Conservation (phyloP, 2,329 filamentous ascomycete species). For the Xylaria sp. region DNA sequence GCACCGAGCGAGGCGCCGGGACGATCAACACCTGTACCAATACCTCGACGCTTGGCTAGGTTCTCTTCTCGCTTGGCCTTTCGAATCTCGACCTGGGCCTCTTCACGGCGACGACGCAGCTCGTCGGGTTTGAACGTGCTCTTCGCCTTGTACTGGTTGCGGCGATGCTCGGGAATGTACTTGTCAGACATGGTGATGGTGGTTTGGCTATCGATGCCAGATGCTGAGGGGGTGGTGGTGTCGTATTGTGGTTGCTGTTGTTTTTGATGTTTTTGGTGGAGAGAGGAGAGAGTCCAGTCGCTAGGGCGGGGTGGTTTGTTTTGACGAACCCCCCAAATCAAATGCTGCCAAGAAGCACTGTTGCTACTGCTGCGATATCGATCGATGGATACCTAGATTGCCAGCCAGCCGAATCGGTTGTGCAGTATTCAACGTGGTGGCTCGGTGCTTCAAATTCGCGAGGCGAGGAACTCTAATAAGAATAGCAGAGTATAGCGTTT, state of each 20-base stretch:
- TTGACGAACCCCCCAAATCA: constrained; percentile 40
- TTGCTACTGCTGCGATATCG: constrained; percentile 11
- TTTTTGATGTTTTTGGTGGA: constrained; percentile 35
- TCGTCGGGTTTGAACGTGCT: constrained; percentile 99
- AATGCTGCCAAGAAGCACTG: constrained; percentile 33
- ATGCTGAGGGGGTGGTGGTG: constrained; percentile 17
- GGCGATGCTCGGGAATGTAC: constrained; percentile 99
- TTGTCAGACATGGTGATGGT: constrained; percentile 87
- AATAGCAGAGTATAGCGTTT: background rate
- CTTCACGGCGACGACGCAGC: constrained; percentile 95
- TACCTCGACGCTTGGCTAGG: constrained; percentile 96
- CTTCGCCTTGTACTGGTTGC: constrained; percentile 99
- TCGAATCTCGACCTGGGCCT: constrained; percentile 99
- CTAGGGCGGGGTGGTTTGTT: constrained; percentile 51
- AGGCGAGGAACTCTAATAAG: constrained; percentile 2
- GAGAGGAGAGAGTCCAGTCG: constrained; percentile 44
- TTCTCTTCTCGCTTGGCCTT: constrained; percentile 99
- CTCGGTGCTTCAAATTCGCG: constrained; percentile 4
- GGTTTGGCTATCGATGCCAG: constrained; percentile 40
- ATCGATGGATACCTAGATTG: background rate
- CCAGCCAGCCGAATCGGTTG: background rate
- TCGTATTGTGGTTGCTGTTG: constrained; percentile 27
- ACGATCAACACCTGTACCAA: constrained; percentile 81
- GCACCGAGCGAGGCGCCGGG: constrained; percentile 86
- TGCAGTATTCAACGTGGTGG: constrained; percentile 2